Evolutionary conservation across 768 basidiomycete genomes (phyloP), one percentile per base, ranked within the genome.

Genomic region (Boletales sp.): DNA sequence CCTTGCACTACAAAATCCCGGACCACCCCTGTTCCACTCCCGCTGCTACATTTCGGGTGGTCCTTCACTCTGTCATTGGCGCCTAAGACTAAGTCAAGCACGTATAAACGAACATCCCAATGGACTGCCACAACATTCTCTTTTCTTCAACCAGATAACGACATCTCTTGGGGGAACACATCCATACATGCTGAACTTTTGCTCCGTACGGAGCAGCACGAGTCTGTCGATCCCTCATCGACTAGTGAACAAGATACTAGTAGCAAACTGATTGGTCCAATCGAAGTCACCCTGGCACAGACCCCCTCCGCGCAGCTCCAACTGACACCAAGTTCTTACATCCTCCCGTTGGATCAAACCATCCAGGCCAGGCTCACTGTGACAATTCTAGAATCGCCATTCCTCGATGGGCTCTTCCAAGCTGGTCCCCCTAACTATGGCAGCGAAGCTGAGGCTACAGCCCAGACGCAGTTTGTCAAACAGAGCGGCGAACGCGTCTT

Each of bases 341-440:
- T 7, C 2, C 9, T 63, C 40, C 47, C 46, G 12, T 5, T 32
- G 0, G 5, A 0, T 8, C 33, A 2, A 21, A n/a, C 11, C 4
- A 25, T 25, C 45, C 49, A 49, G 41, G 9, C 53, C 45, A 34
- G 15, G 14, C 61, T 64, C 17, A 32, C 15, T 12, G 49, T 62
- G 21, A 55, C 50, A 5, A 34, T 62, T 37, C 57, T 53, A 14
- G 30, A 40, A 0, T 64, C 55, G 31, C 55, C 62, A 21, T 37
- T 61, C 12, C 3, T 31, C 34, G 5, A 39, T 18, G 59, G 62
- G n/a, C 41, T 64, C 33, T 61, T 64, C 40, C 38, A 18, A 4
- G 25, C 40, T 11, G 3, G 25, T 6, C 5, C 19, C 41, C 5
- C 8, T 34, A 8, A 34, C 2, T 4, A 14, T 34, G 2, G 30